Evolutionary conservation across 2,329 filamentous ascomycete species (phyloP), one percentile per base, ranked within the genome.

Genomic region (Canariomyces notabilis): DNA sequence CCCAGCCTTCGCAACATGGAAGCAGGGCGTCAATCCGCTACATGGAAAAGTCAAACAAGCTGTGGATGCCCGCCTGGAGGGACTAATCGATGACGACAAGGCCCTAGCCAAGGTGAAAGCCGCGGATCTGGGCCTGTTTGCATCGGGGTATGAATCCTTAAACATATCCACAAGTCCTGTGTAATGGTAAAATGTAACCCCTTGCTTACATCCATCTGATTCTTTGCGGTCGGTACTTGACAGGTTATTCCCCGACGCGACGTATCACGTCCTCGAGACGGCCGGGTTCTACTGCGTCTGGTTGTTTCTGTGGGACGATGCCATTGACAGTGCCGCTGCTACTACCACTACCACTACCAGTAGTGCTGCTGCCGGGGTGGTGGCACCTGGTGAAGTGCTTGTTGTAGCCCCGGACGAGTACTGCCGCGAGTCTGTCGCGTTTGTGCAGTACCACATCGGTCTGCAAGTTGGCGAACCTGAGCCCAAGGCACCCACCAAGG

Each of bases 251-350:
- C 50, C 53, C 2, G 40, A 42, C 3, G 45, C 37, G 1, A 12
- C 46, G 8, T 54, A 46, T 18, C 29, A 50, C 1, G 21, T 9
- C 2, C 46, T 57, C 1, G 35, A 51, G 15, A 46, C 46, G 0
- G 46, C 33, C 2, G 53, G 51, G 1, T 41, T 50, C 1, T 57
- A 51, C 44, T 39, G 16, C 9, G 37, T 55, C 1, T 57, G 53
- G 51, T 33, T 53, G 5, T 48, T 57, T 31, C 20, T 57, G 20
- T 57, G 55, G 55, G 55, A 57, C 38, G 55, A 57, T 22, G 48
- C 35, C 18, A 55, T 57, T 12, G 54, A 56, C 12, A 44, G 49
- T 6, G 37, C 32, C 29, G 29, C 6, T 16, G 44, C 15, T 18
- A 16, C 8, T n/a, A n/a, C n/a, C n/a, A n/a, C n/a, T n/a, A n/a